Evolutionary conservation across 305 asterid species (phyloP).

Genomic region (Galium porrigens): DNA sequence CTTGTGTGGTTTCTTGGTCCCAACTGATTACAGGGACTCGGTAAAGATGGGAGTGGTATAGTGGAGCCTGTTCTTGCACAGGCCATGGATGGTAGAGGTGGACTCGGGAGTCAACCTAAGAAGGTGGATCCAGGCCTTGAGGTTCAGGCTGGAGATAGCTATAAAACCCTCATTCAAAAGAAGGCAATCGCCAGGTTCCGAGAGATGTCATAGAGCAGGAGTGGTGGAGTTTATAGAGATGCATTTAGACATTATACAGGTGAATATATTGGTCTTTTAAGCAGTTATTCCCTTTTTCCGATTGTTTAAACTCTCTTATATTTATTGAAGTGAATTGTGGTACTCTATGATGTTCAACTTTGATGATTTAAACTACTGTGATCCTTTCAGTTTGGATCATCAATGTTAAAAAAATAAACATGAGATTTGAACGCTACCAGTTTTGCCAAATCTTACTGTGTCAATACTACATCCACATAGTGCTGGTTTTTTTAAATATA

Average conservation of each 20-base stretch:
- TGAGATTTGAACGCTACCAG: too few species aligned
- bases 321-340: not conserved
- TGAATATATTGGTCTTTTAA: not conserved
- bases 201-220: slow-evolving; percentile 51
- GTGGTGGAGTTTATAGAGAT: not conserved
- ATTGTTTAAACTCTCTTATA: not conserved
- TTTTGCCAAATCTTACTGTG: too few species aligned
- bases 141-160: slow-evolving; percentile 96
- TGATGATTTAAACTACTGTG: not conserved
- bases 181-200: slow-evolving; percentile 93
- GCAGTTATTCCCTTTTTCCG: not conserved
- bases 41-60: slow-evolving; percentile 92
- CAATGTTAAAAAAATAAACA: too few species aligned
- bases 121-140: slow-evolving; percentile 70
- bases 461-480: too few species aligned
- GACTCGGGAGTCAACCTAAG: slow-evolving; percentile 80
- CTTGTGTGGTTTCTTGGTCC: slow-evolving; percentile 29
- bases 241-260: not conserved
- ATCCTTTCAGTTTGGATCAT: not conserved
- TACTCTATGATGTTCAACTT: not conserved
- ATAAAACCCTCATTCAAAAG: slow-evolving; percentile 86
- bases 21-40: slow-evolving; percentile 57
- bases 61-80: slow-evolving; percentile 87
- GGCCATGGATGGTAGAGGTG: slow-evolving; percentile 62
- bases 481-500: not conserved